A percentile compares a stretch with the other conserved stretches of the same genome.
Evolutionary conservation across 2,329 filamentous ascomycete species (phyloP).

Genomic region (Paecilomyces formosus): DNA sequence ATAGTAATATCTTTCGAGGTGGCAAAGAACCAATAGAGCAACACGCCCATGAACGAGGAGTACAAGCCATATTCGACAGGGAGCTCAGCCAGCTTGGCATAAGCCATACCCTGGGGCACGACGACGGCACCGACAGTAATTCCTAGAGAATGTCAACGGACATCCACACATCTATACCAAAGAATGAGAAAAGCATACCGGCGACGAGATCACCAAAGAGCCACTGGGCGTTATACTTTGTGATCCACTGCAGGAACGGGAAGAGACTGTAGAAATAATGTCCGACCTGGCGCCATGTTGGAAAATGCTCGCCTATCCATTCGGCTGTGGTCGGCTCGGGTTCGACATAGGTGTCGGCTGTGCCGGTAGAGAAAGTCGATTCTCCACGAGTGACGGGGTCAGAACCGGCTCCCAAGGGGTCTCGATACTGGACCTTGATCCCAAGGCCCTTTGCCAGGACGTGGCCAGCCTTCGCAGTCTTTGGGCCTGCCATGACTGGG

Average conservation of each 20-base stretch:
- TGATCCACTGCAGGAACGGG: conserved; percentile 85
- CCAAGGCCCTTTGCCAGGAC: conserved; percentile 69
- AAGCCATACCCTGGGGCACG: conserved; percentile 96
- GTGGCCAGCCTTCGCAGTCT: conserved; percentile 57
- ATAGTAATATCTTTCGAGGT: conserved; percentile 99
- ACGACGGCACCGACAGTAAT: conserved; percentile 71
- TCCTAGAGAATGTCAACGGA: conserved; percentile 34
- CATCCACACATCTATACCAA: background rate
- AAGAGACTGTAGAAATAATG: conserved; percentile 67
- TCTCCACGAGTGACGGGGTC: conserved; percentile 68
- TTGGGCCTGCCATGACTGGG: conserved; percentile 24
- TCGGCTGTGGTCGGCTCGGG: conserved; percentile 67
- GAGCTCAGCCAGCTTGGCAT: conserved; percentile 76
- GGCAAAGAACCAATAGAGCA: conserved; percentile 96
- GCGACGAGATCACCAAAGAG: conserved; percentile 81
- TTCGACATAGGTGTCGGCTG: conserved; percentile 74
- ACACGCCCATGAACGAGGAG: conserved; percentile 90
- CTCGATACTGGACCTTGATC: conserved; percentile 68
- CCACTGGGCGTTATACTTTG: conserved; percentile 84
- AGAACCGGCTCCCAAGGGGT: conserved; percentile 43
- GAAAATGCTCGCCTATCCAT: conserved; percentile 60
- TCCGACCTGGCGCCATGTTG: conserved; percentile 46
- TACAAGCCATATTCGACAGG: conserved; percentile 78
- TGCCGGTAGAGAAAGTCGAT: conserved; percentile 67
- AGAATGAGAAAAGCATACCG: conserved; percentile 45